These are phyloP conservation scores for Dichomitus squalens DNA, from an alignment of 1,284 basidiomycete genomes.

Conservation along the genomic window DNA sequence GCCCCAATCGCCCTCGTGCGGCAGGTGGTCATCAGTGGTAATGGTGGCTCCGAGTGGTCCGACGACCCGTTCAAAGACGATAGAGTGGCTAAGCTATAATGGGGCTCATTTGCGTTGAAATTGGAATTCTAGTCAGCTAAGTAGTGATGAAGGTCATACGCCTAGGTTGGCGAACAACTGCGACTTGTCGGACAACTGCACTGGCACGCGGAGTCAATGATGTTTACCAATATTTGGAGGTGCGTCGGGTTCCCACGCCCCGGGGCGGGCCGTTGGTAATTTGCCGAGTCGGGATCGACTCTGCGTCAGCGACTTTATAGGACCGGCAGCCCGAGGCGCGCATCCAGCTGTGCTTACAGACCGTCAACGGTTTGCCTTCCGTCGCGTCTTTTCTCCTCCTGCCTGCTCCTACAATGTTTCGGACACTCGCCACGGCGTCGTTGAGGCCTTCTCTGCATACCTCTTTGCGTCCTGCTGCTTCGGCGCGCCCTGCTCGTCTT, in stretches of 20 bases:
- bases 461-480: slow-evolving; percentile 25
- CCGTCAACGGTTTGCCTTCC: slow-evolving; percentile 1
- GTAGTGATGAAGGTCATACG: no score
- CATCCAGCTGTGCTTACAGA: slow-evolving; percentile 12
- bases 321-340: neutral
- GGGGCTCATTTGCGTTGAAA: no score
- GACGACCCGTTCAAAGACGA: no score
- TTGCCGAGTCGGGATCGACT: slow-evolving; percentile 9
- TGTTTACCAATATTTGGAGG: no score
- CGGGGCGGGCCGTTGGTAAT: slow-evolving; percentile 8
- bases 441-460: slow-evolving; percentile 52
- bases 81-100: no score
- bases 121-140: no score
- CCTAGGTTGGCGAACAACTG: no score
- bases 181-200: no score
- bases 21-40: no score
- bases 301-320: slow-evolving; percentile 20
- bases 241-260: slow-evolving; percentile 18
- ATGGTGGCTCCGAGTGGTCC: no score
- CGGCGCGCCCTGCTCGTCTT: slow-evolving; percentile 32
- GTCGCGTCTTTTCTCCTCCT: neutral
- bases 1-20: no score
- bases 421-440: slow-evolving; percentile 36
- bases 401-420: slow-evolving; percentile 35
- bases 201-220: no score